Evolutionary conservation across 2,329 filamentous ascomycete genomes (phyloP), one percentile per base, ranked within the genome.

Genomic region (Ilyonectria mors-panacis): DNA sequence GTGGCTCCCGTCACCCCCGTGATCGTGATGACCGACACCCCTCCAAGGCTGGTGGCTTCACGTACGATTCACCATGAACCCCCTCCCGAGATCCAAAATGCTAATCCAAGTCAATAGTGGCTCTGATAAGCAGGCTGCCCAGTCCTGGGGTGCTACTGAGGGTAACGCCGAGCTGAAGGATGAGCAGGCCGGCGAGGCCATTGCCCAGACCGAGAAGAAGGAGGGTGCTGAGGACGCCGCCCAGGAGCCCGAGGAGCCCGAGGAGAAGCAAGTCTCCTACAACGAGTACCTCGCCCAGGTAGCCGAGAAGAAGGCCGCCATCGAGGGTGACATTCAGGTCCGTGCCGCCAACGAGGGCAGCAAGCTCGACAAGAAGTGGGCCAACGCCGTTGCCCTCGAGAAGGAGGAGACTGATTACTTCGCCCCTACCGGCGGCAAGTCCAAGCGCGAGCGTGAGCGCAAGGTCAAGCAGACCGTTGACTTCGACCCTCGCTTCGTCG

Each of bases 321-420:
- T 95, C 72, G 89, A 88, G 76, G 83, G 85, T 75, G 76, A 73
- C 60, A 88, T 91, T 77, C 89, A 93, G 78, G 88, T 94, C 79
- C 95, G 96, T 85, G 91, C 94, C 87, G 86, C 95, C 83, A 98
- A 98, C 87, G 95, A 98, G 87, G 95, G 95, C 79, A 89, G 87
- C 86, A 94, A 94, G 87, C 81, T 86, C 78, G 91, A 94, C 87
- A 95, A 96, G 90, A 96, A 98, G 89, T 97, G 95, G 93, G 93
- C 93, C 78, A 87, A 88, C 78, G 94, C 94, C 81, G 97, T 95
- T 87, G 80, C 87, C 66, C 85, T 93, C 64, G 80, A 84, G 79
- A 92, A 92, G 82, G 85, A 90, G 21, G 88, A 94, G 77, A 90
- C 94, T 76, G 91, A 92, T 76, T 98, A 93, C 89, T 92, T 97